Evolutionary conservation across 768 basidiomycete genomes (phyloP).

Genomic region (Coprinopsis sp.): DNA sequence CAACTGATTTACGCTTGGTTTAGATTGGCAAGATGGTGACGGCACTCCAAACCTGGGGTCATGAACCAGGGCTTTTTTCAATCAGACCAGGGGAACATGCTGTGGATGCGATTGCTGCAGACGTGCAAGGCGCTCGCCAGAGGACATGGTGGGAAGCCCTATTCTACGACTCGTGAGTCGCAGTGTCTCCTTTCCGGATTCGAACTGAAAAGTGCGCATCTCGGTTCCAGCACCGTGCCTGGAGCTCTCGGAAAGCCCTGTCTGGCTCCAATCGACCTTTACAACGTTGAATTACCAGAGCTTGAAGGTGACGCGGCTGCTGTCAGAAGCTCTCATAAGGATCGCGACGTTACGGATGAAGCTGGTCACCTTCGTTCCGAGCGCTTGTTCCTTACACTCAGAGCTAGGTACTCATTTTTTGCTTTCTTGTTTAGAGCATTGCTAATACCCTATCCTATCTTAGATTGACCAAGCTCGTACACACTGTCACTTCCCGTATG

Average conservation of each 20-base stretch:
- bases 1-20: too few relatives aligned
- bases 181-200: conserved; percentile 6
- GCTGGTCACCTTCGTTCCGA: conserved; percentile 25
- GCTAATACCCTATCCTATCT: neutral
- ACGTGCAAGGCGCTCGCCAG: conserved; percentile 25
- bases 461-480: conserved; percentile 62
- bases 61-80: neutral
- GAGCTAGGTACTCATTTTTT: conserved; percentile 47
- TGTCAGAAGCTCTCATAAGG: too few relatives aligned
- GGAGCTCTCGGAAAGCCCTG: neutral
- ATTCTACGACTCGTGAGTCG: conserved; percentile 72
- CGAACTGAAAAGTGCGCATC: too few relatives aligned
- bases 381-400: conserved; percentile 37
- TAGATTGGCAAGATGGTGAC: conserved; percentile 70
- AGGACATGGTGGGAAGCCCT: conserved; percentile 76
- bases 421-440: neutral
- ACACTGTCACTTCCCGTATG: conserved; percentile 52
- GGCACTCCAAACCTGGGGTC: conserved; percentile 3
- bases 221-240: neutral
- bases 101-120: neutral
- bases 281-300: neutral
- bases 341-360: conserved; percentile 18
- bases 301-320: neutral
- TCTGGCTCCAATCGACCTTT: neutral
- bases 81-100: neutral